These are phyloP conservation scores for Solanum medicagineum DNA, from an alignment of 257 asterid genomes.

Conservation along the genomic window DNA sequence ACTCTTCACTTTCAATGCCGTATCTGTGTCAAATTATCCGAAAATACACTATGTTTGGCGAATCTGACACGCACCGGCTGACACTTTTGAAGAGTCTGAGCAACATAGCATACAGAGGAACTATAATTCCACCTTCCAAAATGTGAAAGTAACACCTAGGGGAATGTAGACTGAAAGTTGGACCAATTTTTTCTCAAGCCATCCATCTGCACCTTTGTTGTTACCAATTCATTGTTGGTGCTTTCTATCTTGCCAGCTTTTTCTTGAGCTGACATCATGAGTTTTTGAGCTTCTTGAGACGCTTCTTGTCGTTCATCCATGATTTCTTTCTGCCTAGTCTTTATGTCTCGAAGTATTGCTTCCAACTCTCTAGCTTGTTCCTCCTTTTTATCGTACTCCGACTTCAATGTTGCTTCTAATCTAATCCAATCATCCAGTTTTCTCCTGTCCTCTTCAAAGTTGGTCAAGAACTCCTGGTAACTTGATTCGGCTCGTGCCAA, in stretches of 20 bases:
- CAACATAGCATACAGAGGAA: no score
- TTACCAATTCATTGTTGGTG: not conserved
- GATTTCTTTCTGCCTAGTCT: not conserved
- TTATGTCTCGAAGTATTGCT: not conserved
- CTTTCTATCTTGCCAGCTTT: not conserved
- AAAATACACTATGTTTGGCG: no score
- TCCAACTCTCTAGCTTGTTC: not conserved
- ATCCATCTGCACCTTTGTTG: not conserved
- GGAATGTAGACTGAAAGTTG: not conserved
- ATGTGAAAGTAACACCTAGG: not conserved
- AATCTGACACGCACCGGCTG: no score
- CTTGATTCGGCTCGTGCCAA: not conserved
- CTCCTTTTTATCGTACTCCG: not conserved
- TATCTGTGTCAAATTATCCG: no score
- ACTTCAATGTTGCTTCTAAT: not conserved
- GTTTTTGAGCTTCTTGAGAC: not conserved
- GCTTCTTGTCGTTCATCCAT: not conserved
- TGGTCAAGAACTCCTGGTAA: not conserved
- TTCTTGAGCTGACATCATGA: not conserved
- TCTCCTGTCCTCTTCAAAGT: not conserved
- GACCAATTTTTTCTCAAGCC: not conserved
- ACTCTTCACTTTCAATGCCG: no score
- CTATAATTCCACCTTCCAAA: not conserved
- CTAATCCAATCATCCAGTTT: not conserved
- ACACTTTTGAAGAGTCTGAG: no score